Conservation (phyloP, 179 eudicot genomes). For the Kewa caespitosa region DNA sequence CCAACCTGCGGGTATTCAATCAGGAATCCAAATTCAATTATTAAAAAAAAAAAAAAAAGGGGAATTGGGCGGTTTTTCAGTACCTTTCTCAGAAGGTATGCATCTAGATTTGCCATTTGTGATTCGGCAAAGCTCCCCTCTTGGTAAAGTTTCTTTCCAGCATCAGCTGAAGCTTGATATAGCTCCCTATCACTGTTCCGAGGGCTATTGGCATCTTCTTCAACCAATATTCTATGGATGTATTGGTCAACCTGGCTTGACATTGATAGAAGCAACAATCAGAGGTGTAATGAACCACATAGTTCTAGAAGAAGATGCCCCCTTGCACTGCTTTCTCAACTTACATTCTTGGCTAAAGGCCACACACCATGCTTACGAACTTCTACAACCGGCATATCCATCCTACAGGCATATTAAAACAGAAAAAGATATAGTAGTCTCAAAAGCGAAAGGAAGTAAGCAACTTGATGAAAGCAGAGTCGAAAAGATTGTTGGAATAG, state of each 20-base stretch:
- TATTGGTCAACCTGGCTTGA: conserved; percentile 79
- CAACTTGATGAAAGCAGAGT: not conserved
- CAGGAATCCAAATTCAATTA: conserved; percentile 1
- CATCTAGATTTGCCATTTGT: conserved; percentile 54
- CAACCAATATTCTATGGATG: conserved; percentile 83
- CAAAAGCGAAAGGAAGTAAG: conserved; percentile 19
- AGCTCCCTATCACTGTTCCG: conserved; percentile 43
- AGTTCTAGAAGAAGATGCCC: not conserved
- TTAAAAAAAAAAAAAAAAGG: too few species aligned
- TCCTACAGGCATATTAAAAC: conserved; percentile 37
- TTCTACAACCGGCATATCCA: conserved; percentile 96
- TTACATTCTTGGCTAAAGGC: conserved; percentile 87
- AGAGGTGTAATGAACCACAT: not conserved
- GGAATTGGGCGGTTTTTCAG: too few species aligned
- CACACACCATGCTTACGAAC: conserved; percentile 76
- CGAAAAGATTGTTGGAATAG: not conserved
- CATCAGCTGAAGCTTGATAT: conserved; percentile 58
- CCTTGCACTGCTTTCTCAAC: conserved; percentile 19
- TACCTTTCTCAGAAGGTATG: conserved; percentile 84
- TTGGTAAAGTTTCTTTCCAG: conserved; percentile 60
- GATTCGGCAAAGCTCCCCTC: conserved; percentile 67
- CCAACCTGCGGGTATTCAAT: conserved; percentile 64
- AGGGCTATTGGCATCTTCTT: conserved; percentile 63
- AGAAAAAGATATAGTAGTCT: conserved; percentile 2
- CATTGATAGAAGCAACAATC: not conserved